phyloP scores from a whole-genome alignment of 495 filamentous ascomycete species.

The Penicillium salamii region DNA sequence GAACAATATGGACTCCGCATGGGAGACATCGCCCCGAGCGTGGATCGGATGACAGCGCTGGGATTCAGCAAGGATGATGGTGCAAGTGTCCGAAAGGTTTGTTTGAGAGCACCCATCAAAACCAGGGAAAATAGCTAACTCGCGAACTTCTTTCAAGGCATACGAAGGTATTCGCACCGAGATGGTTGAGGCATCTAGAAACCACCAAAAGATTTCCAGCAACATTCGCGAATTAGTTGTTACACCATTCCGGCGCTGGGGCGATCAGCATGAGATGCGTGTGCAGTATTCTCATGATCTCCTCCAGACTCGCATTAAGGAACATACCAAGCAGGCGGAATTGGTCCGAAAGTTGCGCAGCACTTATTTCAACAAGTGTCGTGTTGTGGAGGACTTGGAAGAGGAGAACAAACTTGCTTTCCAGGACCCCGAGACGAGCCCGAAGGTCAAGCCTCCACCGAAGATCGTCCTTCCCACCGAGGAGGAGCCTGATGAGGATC shows the following conservation, averaged over 20 bases:
- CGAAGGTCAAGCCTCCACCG: conserved; percentile 48
- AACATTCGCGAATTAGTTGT: conserved; percentile 96
- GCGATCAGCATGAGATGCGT: conserved; percentile 86
- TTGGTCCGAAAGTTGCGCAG: conserved; percentile 87
- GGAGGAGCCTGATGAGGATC: conserved; percentile 65
- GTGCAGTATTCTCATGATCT: conserved; percentile 93
- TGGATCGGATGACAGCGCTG: conserved; percentile 70
- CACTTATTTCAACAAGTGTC: conserved; percentile 98
- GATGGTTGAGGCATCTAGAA: conserved; percentile 88
- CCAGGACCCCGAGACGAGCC: conserved; percentile 71
- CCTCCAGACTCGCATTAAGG: conserved; percentile 82
- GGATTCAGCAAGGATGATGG: conserved; percentile 94
- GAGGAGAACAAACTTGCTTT: conserved; percentile 99
- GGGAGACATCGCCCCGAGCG: conserved; percentile 75
- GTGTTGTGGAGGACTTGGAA: conserved; percentile 90
- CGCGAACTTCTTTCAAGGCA: conserved; percentile 53
- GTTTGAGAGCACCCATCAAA: conserved; percentile 10
- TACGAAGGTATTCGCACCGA: conserved; percentile 93
- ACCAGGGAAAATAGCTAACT: conserved; percentile 6
- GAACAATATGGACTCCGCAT: conserved; percentile 81
- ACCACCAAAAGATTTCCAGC: conserved; percentile 89
- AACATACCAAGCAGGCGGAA: conserved; percentile 89
- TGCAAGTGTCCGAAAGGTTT: conserved; percentile 89
- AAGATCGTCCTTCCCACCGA: conserved; percentile 60
- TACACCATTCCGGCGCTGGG: conserved; percentile 90